Evolutionary conservation across 2,329 filamentous ascomycete genomes (phyloP).

Genomic region (Fusarium drepaniforme): DNA sequence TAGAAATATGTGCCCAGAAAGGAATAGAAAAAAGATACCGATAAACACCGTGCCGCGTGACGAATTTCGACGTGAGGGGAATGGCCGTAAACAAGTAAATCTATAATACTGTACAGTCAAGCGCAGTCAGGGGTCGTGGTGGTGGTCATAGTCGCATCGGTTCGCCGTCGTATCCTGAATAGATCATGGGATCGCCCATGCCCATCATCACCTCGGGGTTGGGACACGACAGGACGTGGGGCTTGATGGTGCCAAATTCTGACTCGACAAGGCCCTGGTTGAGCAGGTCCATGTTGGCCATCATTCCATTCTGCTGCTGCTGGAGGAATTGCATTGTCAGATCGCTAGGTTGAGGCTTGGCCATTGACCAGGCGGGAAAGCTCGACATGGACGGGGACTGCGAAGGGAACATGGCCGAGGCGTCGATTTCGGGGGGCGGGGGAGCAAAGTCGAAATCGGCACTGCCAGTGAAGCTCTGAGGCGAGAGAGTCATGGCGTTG

Average conservation of each 20-base stretch:
- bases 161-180: constrained; percentile 63
- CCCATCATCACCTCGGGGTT: constrained; percentile 69
- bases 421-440: constrained; percentile 49
- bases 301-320: constrained; percentile 55
- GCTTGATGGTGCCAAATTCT: constrained; percentile 67
- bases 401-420: constrained; percentile 50
- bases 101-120: constrained; percentile 42
- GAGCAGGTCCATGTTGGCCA: constrained; percentile 60
- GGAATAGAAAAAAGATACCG: constrained; percentile 10
- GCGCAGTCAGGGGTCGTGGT: constrained; percentile 2
- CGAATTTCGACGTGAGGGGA: constrained; percentile 37
- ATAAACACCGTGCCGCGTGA: constrained; percentile 41
- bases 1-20: constrained; percentile 22
- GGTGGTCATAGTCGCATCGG: constrained; percentile 54
- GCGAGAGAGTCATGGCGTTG: constrained; percentile 63
- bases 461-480: constrained; percentile 61
- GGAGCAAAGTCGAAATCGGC: constrained; percentile 53
- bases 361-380: constrained; percentile 49
- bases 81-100: constrained; percentile 43
- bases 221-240: constrained; percentile 64
- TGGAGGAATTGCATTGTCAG: constrained; percentile 57
- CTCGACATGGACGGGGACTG: constrained; percentile 50
- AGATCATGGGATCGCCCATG: constrained; percentile 70
- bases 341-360: constrained; percentile 43
- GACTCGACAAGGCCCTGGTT: constrained; percentile 64